Evolutionary conservation across 768 basidiomycete species (phyloP), one percentile per base, ranked within the genome.

Genomic region (Mycena vulgaris): DNA sequence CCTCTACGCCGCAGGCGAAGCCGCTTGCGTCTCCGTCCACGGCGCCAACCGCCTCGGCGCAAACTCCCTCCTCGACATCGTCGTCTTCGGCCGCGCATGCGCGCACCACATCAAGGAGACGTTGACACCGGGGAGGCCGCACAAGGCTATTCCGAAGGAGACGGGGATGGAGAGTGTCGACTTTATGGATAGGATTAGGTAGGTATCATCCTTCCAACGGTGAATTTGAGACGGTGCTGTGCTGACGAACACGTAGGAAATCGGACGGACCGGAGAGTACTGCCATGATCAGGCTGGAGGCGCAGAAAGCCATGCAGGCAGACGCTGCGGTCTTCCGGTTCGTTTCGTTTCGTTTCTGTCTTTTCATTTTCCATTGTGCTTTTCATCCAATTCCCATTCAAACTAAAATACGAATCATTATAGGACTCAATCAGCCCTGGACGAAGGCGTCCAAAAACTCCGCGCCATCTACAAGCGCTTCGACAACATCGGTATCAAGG

Each of bases 21-120:
- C 97, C 62, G 98, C 98, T 9, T 98, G 95, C 75, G 98, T 99
- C 37, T 99, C 98, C 23, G 98, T 99, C 23, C 98, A 99, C 77
- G 98, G 98, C 73, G 98, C 98, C 72, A 99, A 99, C 87, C 96
- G 98, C 82, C 93, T 99, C 62, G 98, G 98, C 76, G 98, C 98
- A 79, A 99, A 99, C 88, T 99, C 98, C 23, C 91, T 99, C 30
- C 87, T 99, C 74, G 97, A 99, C 80, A 97, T 99, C 74, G 97
- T 99, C 80, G 98, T 99, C 74, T 99, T 99, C 77, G 98, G 98
- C 75, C 96, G 98, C 81, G 97, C 98, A n/a, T 96, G 95, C 76
- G 97, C 98, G 28, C 94, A 98, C 82, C 98, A 99, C 84, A 99
- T 99, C 79, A 92, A 90, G 75, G 95, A 97, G 64, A 99, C 88